Conservation (phyloP, 176 grass and related monocot species). For the Ananas comosus region DNA sequence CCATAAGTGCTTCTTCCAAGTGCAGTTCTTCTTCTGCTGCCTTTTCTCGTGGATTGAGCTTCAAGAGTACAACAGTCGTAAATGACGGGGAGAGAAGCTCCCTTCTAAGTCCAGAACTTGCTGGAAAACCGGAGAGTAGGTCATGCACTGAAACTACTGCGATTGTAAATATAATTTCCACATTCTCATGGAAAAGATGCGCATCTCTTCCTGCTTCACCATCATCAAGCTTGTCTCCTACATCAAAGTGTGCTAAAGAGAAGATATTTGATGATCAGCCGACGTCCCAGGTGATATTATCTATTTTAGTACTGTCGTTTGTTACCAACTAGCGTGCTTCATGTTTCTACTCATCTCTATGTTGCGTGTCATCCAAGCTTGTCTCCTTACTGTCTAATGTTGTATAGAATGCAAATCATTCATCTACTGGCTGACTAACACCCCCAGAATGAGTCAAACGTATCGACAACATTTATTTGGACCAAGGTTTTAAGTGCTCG, state of each 20-base stretch:
- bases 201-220: constrained; percentile 14
- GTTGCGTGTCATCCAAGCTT: neutral
- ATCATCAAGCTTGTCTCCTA: constrained; percentile 6
- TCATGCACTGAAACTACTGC: neutral
- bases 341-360: neutral
- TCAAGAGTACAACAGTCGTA: constrained; percentile 10
- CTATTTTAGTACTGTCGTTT: neutral
- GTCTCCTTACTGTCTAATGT: neutral
- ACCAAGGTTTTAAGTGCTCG: too few relatives aligned
- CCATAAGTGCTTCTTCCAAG: neutral
- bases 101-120: constrained; percentile 6
- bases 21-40: neutral
- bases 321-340: neutral
- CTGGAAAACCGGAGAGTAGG: neutral
- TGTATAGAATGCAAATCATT: neutral
- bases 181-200: constrained; percentile 21
- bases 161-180: neutral
- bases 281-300: constrained; percentile 2
- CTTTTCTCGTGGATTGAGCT: constrained; percentile 13
- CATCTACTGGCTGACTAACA: neutral
- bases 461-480: neutral
- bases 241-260: neutral
- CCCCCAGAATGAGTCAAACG: neutral
- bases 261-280: neutral
- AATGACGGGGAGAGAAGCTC: constrained; percentile 10